phyloP scores from a whole-genome alignment of 805 yeast genomes.

The Ogataea dorogensis region DNA sequence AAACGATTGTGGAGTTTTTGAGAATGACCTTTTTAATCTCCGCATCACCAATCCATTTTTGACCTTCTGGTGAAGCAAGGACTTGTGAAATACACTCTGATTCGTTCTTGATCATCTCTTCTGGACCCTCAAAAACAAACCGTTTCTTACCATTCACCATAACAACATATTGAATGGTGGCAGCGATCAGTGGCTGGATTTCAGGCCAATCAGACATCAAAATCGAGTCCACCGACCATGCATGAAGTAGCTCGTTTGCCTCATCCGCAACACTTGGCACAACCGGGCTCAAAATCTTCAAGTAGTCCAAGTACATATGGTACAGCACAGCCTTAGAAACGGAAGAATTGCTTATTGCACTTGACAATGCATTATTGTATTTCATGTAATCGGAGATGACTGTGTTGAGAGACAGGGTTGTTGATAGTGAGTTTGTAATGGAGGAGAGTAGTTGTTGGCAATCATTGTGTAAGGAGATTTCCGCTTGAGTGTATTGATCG shows the following conservation, averaged over 20 bases:
- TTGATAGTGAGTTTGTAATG: conserved; percentile 59
- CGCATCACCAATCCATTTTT: conserved; percentile 42
- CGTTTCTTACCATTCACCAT: conserved; percentile 73
- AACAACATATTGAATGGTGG: conserved; percentile 48
- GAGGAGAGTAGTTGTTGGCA: conserved; percentile 45
- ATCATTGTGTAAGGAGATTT: conserved; percentile 57
- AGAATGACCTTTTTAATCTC: conserved; percentile 52
- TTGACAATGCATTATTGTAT: conserved; percentile 51
- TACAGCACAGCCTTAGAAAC: conserved; percentile 43
- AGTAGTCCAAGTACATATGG: conserved; percentile 49
- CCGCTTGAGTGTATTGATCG: conserved; percentile 37
- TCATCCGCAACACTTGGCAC: conserved; percentile 84
- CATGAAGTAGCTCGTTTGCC: conserved; percentile 56
- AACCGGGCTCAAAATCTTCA: conserved; percentile 73
- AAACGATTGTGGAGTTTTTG: conserved; percentile 36
- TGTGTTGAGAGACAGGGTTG: conserved; percentile 69
- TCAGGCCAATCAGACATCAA: conserved; percentile 68
- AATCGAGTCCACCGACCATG: conserved; percentile 38
- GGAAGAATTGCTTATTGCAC: conserved; percentile 37
- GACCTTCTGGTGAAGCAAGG: conserved; percentile 35
- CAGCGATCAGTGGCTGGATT: conserved; percentile 38
- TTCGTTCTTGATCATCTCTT: conserved; percentile 36
- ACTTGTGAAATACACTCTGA: conserved; percentile 40
- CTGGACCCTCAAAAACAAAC: conserved; percentile 37
- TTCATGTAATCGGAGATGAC: conserved; percentile 90